These are phyloP conservation scores for Arabidopsis suecica DNA, from an alignment of 345 rosid species.

Conservation along the genomic window DNA sequence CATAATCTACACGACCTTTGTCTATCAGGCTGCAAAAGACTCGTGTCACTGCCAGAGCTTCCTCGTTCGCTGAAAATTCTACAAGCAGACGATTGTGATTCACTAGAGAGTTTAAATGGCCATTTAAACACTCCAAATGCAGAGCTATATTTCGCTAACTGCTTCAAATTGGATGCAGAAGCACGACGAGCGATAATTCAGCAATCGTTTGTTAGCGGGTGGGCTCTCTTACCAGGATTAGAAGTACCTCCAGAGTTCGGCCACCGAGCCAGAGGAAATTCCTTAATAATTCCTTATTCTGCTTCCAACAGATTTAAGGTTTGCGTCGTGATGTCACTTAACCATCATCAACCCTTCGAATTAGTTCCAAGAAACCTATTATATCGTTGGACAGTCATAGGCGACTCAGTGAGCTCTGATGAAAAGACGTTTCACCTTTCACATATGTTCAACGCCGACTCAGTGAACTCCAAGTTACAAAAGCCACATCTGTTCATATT, in stretches of 20 bases:
- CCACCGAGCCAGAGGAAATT: background rate
- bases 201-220: background rate
- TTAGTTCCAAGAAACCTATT: too few relatives aligned
- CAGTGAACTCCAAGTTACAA: too few relatives aligned
- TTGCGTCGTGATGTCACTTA: background rate
- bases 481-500: too few relatives aligned
- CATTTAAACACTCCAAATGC: background rate
- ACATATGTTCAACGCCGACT: too few relatives aligned
- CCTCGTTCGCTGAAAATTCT: background rate
- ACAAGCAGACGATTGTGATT: fast-evolving
- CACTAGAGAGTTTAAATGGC: background rate
- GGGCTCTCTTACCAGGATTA: background rate
- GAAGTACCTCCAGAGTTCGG: background rate
- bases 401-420: too few relatives aligned
- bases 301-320: background rate
- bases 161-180: background rate
- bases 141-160: background rate
- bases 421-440: too few relatives aligned
- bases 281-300: too few relatives aligned
- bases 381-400: too few relatives aligned
- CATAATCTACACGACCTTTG: background rate
- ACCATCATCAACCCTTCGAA: too few relatives aligned
- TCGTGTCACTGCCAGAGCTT: background rate
- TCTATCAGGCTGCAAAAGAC: background rate
- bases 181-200: background rate